phyloP scores from a whole-genome alignment of 108 stramenopile species.

The Nannochloropsis salina region DNA sequence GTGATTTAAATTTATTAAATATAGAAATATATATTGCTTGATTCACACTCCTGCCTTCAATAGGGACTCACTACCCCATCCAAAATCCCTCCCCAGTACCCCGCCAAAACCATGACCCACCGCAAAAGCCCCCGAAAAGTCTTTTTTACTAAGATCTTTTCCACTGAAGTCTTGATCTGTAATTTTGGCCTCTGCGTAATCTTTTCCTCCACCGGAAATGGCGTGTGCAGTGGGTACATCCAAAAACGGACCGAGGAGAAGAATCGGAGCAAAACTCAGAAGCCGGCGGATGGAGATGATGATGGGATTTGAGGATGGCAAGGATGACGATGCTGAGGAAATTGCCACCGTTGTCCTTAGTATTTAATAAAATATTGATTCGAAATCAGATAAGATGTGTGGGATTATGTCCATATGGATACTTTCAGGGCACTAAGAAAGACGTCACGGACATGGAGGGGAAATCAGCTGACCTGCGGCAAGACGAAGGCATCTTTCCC shows the following conservation, averaged over 20 bases:
- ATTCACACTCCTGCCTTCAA: neutral
- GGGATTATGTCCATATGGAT: too few species aligned
- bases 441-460: too few species aligned
- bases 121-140: neutral
- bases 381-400: too few species aligned
- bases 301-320: neutral
- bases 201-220: neutral
- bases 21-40: too few species aligned
- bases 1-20: too few species aligned
- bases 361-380: too few species aligned
- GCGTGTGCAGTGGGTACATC: slow-evolving; percentile 1
- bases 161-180: neutral
- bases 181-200: slow-evolving; percentile 15
- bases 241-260: neutral
- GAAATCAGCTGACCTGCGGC: neutral
- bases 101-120: neutral
- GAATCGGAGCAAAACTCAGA: neutral
- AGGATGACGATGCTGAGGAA: neutral
- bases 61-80: neutral
- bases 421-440: too few species aligned
- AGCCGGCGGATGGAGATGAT: neutral
- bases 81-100: neutral
- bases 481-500: neutral
- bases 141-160: neutral
- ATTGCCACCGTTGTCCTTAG: neutral